Evolutionary conservation across 2,329 filamentous ascomycete species (phyloP).

Genomic region (Chaetomiaceae sp.): DNA sequence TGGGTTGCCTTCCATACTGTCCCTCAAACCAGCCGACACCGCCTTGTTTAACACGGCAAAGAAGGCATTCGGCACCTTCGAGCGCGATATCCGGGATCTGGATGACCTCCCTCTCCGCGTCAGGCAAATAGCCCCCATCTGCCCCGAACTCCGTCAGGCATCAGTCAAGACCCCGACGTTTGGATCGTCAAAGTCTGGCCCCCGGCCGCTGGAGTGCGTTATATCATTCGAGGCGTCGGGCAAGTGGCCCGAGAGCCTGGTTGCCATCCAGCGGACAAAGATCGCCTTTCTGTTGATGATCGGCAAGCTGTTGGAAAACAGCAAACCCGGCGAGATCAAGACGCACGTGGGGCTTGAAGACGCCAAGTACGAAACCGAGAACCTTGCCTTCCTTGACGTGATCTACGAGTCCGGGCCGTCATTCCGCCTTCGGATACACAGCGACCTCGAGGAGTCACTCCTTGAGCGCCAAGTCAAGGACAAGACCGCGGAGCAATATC

Average conservation of each 20-base stretch:
- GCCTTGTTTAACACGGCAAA: conserved; percentile 64
- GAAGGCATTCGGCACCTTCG: conserved; percentile 67
- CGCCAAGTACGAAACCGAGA: conserved; percentile 60
- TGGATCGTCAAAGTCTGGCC: conserved; percentile 40
- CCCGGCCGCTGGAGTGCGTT: conserved; percentile 67
- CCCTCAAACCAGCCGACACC: conserved; percentile 44
- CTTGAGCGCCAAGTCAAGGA: conserved; percentile 76
- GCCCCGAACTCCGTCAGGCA: conserved; percentile 68
- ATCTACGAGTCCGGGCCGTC: conserved; percentile 64
- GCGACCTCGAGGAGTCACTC: conserved; percentile 78
- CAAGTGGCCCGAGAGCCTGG: conserved; percentile 88
- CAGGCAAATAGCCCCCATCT: conserved; percentile 70
- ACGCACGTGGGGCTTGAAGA: conserved; percentile 80
- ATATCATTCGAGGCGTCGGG: conserved; percentile 91
- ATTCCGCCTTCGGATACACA: conserved; percentile 84
- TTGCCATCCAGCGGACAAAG: conserved; percentile 89
- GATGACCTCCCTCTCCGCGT: conserved; percentile 85
- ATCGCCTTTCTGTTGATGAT: conserved; percentile 81
- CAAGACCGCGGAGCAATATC: conserved; percentile 60
- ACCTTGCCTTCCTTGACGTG: conserved; percentile 79
- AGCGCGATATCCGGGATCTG: conserved; percentile 70
- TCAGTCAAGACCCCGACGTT: conserved; percentile 53
- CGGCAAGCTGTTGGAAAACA: conserved; percentile 62
- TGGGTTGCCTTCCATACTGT: conserved; percentile 47
- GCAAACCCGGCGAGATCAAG: conserved; percentile 52